A percentile compares a stretch with the other conserved stretches of the same genome.
These are phyloP conservation scores for Fraxinus dipetala DNA, from an alignment of 305 asterid species.

Conservation along the genomic window DNA sequence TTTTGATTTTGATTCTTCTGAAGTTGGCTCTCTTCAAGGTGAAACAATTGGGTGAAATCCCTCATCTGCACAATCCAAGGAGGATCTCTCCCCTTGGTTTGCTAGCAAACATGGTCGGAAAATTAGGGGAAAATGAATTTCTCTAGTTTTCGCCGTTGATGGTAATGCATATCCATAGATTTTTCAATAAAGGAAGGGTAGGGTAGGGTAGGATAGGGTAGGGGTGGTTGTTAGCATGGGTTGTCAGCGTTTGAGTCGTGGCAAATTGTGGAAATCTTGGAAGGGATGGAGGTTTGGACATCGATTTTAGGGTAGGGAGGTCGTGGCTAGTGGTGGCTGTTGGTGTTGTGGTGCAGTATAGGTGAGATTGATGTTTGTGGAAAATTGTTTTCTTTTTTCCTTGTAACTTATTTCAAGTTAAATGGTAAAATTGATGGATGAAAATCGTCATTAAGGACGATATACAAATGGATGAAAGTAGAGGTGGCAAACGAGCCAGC, in stretches of 20 bases:
- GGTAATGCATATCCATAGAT: no score
- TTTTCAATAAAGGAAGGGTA: background rate
- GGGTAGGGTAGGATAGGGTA: background rate
- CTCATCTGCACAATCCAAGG: background rate
- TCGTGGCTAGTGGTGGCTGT: background rate
- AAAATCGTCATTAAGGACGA: background rate
- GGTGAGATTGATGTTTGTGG: background rate
- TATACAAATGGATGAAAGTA: background rate
- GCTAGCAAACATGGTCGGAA: background rate
- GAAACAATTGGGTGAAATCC: background rate
- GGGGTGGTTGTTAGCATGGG: background rate
- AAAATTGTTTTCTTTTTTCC: no score
- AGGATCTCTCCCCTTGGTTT: background rate
- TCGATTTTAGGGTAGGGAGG: background rate
- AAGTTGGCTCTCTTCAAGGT: no score
- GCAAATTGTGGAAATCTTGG: background rate
- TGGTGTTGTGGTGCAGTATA: background rate
- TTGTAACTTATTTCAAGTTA: background rate
- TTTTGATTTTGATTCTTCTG: background rate
- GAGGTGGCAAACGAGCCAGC: no score
- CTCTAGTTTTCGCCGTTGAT: no score
- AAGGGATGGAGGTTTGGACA: background rate
- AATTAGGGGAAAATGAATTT: background rate
- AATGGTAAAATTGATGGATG: background rate
- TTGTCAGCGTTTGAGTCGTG: background rate